These are phyloP conservation scores for Aureobasidium sp. DNA, from an alignment of 2,329 filamentous ascomycete genomes.

Conservation along the genomic window DNA sequence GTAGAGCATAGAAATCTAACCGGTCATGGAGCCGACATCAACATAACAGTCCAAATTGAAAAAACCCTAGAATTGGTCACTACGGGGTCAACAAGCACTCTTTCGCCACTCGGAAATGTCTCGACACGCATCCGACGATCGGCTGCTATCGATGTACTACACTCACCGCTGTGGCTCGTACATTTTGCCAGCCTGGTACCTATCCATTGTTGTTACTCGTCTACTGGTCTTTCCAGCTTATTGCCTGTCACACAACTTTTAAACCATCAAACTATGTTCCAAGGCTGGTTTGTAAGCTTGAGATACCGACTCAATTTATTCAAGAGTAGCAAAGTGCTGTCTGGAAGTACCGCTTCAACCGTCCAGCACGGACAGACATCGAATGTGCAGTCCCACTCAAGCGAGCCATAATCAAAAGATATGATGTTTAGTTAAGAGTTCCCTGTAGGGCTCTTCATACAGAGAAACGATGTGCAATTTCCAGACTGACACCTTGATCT, in stretches of 20 bases:
- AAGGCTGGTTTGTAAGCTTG: not conserved
- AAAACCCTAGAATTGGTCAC: conserved; percentile 38
- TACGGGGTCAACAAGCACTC: conserved; percentile 37
- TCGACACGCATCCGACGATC: conserved; percentile 31
- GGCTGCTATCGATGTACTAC: not conserved
- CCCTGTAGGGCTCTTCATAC: no score
- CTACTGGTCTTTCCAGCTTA: not conserved
- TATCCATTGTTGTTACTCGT: no score
- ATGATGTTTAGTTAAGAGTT: no score
- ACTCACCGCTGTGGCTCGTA: no score
- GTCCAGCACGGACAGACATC: not conserved
- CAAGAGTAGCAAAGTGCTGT: not conserved
- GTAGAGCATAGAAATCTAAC: conserved; percentile 54
- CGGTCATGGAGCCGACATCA: conserved; percentile 59
- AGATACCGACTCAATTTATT: not conserved
- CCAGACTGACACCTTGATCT: no score
- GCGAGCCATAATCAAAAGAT: no score
- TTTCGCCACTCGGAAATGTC: conserved; percentile 31
- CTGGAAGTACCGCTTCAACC: no score
- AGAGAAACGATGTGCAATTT: no score
- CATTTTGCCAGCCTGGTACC: no score
- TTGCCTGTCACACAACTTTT: not conserved
- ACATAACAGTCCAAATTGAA: conserved; percentile 63
- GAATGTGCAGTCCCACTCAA: not conserved
- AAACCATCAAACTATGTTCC: not conserved